Conservation (phyloP, 2,329 filamentous ascomycete genomes). For the Ophiostoma sp. region DNA sequence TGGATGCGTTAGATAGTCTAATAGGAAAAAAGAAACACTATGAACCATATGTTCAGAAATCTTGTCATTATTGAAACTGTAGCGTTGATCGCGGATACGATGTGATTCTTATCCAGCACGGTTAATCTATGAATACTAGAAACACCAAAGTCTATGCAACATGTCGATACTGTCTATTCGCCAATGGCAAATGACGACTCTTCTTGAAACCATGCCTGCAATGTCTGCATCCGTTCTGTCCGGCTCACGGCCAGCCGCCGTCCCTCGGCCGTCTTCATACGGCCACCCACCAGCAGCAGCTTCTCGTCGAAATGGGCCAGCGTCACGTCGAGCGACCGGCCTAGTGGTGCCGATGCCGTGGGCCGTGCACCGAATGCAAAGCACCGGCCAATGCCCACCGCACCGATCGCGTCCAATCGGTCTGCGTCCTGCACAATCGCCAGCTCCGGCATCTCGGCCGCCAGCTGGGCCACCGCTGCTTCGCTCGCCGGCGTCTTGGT, state of each 20-base stretch:
- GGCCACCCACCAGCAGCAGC: constrained; percentile 56
- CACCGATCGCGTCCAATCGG: constrained; percentile 83
- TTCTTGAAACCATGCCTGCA: constrained; percentile 55
- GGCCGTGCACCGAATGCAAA: constrained; percentile 68
- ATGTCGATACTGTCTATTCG: background rate
- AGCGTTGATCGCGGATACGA: too few relatives aligned
- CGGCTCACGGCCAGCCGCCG: constrained; percentile 48
- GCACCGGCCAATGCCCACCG: constrained; percentile 72
- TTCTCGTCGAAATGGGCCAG: constrained; percentile 75
- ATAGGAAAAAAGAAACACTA: constrained; percentile 5
- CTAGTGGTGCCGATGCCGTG: constrained; percentile 37
- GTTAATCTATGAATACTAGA: background rate
- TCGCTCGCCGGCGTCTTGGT: constrained; percentile 62
- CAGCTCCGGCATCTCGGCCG: constrained; percentile 64
- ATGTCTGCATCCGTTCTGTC: constrained; percentile 47
- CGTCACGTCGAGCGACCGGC: constrained; percentile 54
- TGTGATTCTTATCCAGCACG: too few relatives aligned
- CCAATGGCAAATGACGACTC: constrained; percentile 36
- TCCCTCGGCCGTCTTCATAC: constrained; percentile 60
- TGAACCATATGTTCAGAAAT: background rate
- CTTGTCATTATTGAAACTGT: too few relatives aligned
- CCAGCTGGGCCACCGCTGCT: constrained; percentile 51
- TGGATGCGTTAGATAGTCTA: constrained; percentile 1
- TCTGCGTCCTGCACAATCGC: constrained; percentile 90
- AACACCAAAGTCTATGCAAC: background rate